These are phyloP conservation scores for Diplocarpon rosae DNA, from an alignment of 2,329 filamentous ascomycete genomes.

Conservation along the genomic window DNA sequence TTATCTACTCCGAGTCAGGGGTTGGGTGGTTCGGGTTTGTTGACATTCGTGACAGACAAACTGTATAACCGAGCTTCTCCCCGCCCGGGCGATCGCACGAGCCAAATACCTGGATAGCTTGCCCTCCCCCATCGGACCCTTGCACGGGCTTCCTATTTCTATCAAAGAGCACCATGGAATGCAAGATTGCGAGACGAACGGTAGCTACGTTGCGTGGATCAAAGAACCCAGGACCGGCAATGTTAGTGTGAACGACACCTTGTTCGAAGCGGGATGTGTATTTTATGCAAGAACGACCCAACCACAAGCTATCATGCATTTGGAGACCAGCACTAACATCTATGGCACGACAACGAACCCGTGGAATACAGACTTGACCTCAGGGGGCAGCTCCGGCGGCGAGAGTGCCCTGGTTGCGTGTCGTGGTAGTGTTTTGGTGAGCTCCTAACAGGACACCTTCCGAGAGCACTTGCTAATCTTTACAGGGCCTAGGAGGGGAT, in stretches of 20 bases:
- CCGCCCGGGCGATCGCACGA: slow-evolving; percentile 12
- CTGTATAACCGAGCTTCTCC: slow-evolving; percentile 17
- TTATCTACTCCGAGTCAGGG: background rate
- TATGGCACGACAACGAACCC: slow-evolving; percentile 42
- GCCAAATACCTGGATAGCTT: slow-evolving; percentile 17
- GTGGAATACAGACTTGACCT: slow-evolving; percentile 41
- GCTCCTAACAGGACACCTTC: too few relatives aligned
- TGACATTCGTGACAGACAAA: slow-evolving; percentile 9
- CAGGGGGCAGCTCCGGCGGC: slow-evolving; percentile 52
- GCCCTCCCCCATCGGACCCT: slow-evolving; percentile 36
- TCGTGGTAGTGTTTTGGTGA: slow-evolving; percentile 29
- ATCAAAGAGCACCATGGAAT: slow-evolving; percentile 42
- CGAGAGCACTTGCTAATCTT: too few relatives aligned
- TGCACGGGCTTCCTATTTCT: slow-evolving; percentile 48
- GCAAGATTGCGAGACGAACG: slow-evolving; percentile 32
- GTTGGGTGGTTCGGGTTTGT: too few relatives aligned
- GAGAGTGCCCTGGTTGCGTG: slow-evolving; percentile 39
- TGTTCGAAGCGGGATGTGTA: slow-evolving; percentile 50
- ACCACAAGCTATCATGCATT: slow-evolving; percentile 27
- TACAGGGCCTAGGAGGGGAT: slow-evolving; percentile 11
- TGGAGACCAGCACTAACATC: slow-evolving; percentile 48
- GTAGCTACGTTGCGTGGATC: slow-evolving; percentile 44
- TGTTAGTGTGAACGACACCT: slow-evolving; percentile 37
- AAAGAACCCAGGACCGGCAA: slow-evolving; percentile 33
- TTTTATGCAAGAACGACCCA: slow-evolving; percentile 58